Evolutionary conservation across 106 monocot genomes (phyloP), one percentile per base, ranked within the genome.

Genomic region (Dendrobium officinale): DNA sequence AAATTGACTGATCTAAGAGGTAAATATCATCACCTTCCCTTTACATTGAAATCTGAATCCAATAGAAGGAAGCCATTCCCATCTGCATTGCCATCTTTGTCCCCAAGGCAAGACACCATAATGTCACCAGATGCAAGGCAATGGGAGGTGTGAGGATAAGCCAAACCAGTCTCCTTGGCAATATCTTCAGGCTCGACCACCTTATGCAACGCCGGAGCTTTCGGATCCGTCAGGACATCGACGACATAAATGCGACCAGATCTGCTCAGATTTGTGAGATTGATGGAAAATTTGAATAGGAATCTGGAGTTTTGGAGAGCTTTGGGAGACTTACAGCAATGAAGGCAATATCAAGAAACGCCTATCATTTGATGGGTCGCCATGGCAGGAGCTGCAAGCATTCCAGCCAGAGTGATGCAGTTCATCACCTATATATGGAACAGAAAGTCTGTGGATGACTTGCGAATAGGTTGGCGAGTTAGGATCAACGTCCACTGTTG

Each of bases 341-440:
- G 98, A 95, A 75, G 98, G 98, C 77, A 98, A 67, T 72, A 98
- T 79, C 75, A 98, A 80, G 85, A 88, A 98, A 41, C 89, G 89
- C 43, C 98, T 86, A 22, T 37, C 61, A 24, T 84, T 89, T 3
- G 92, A 88, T 55, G 88, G 82, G 70, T 98, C 92, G 4, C 94
- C 94, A 86, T 94, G 88, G 84, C 98, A 98, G 78, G 98, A 98
- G 84, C 94, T 98, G 91, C 98, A 98, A 41, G 98, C 79, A 84
- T 98, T 98, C 98, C 98, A 98, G 24, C 98, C 98, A 84, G 91
- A 87, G 29, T 98, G 98, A 82, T 98, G 98, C 75, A 98, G 84
- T 78, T 98, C 98, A 75, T 98, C 98, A 51, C 94, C 94, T 54
- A 91, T 37, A 80, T 95, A 45, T 42, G 89, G 80, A 20, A 86